A percentile compares a stretch with the other conserved stretches of the same genome.
These are phyloP conservation scores for Artemisia tridentata DNA, from an alignment of 129 eudicot species.

Conservation along the genomic window DNA sequence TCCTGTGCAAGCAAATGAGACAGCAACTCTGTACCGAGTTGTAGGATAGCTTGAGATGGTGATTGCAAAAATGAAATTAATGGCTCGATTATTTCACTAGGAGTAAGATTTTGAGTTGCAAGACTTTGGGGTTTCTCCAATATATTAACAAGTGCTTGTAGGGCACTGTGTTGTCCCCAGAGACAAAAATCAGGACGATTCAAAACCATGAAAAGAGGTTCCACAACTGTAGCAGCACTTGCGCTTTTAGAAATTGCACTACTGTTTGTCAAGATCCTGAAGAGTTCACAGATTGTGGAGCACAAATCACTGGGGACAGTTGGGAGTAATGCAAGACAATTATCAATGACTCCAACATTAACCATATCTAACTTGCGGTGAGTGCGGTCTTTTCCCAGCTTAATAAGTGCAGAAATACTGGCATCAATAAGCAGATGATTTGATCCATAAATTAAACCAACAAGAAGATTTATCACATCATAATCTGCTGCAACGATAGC, in stretches of 20 bases:
- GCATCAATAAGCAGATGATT: constrained; percentile 64
- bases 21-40: constrained; percentile 76
- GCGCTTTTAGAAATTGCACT: constrained; percentile 71
- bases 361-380: constrained; percentile 80
- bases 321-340: constrained; percentile 60
- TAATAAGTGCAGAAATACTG: constrained; percentile 69
- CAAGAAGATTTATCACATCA: constrained; percentile 58
- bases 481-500: constrained; percentile 50
- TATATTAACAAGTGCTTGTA: constrained; percentile 79
- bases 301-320: constrained; percentile 55
- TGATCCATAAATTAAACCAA: constrained; percentile 64
- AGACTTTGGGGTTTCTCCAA: constrained; percentile 81
- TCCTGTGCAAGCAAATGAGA: constrained; percentile 73
- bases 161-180: constrained; percentile 87
- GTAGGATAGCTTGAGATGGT: constrained; percentile 82
- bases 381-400: constrained; percentile 68
- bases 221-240: constrained; percentile 61
- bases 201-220: constrained; percentile 65
- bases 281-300: constrained; percentile 65
- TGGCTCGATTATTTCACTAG: constrained; percentile 73
- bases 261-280: constrained; percentile 78
- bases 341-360: constrained; percentile 59
- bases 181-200: constrained; percentile 58
- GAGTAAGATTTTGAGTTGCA: constrained; percentile 60
- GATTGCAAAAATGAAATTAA: constrained; percentile 62